Evolutionary conservation across 139 green algal genomes (phyloP), one percentile per base, ranked within the genome.

Genomic region (Eudorina sp.): DNA sequence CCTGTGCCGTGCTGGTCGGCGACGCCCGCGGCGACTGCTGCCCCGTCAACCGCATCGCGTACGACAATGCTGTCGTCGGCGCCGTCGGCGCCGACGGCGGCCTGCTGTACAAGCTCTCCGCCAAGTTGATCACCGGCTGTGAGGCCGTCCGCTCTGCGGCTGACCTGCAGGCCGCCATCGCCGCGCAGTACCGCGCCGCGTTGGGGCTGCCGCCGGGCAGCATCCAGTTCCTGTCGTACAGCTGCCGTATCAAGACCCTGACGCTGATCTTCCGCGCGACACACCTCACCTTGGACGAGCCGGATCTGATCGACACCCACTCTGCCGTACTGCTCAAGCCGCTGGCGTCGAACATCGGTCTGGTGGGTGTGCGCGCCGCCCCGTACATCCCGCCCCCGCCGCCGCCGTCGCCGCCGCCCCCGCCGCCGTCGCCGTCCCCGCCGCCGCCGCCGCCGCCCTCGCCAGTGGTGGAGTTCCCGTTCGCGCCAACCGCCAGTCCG

Each of bases 161-260:
- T 40, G 62, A 72, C 21, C 62, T 72, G 62, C 62, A 34, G 14
- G 38, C n/a, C 31, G 62, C 62, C 34, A 48, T 75, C 66, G 36
- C 36, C 14, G 31, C 31, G 66, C 66, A 75, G 31, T 75, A 75
- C 31, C 34, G 34, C 31, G 36, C 19, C 34, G 66, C 66, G 31
- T 34, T 75, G 66, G 34, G 36, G 31, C 34, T 75, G 66, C 34
- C 34, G 66, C 7, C 36, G 8, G 66, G 66, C 66, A 21, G 36
- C 66, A 48, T 75, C 66, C 34, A 75, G 66, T 75, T 75, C 66
- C 36, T 75, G 66, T 75, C 66, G 31, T 75, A 75, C 66, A 75
- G 16, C 19, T 75, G 66, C 66, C 34, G 31, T 25, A 25, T 34
- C 14, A 34, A 25, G 34, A 31, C 34, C 31, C 18, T 48, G 34